phyloP scores from a whole-genome alignment of 345 rosid genomes.

The Jatropha curcas region DNA sequence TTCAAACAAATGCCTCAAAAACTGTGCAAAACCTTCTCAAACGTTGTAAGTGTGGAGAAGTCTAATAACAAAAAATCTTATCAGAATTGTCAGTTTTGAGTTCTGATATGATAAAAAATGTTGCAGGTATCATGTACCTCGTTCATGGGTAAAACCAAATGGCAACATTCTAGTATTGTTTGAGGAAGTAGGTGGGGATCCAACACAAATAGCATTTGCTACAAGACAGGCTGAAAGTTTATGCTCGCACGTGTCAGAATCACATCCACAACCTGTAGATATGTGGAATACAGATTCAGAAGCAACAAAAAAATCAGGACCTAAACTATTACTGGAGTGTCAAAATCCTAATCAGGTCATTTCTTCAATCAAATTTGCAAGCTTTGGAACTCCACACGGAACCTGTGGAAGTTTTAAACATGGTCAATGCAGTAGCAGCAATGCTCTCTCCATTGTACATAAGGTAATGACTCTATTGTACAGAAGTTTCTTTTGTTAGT shows the following conservation, averaged over 20 bases:
- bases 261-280: conserved; percentile 75
- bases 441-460: conserved; percentile 52
- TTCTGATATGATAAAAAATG: conserved; percentile 11
- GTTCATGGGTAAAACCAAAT: conserved; percentile 74
- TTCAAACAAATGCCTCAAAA: conserved; percentile 74
- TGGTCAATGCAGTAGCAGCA: conserved; percentile 59
- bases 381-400: conserved; percentile 84
- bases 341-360: conserved; percentile 66
- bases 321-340: conserved; percentile 56
- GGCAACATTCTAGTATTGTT: conserved; percentile 79
- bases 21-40: conserved; percentile 89
- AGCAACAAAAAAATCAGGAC: conserved; percentile 35
- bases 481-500: neutral
- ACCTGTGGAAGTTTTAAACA: conserved; percentile 73
- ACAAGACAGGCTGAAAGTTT: conserved; percentile 49
- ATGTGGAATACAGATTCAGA: conserved; percentile 61
- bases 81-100: conserved; percentile 16
- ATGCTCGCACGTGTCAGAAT: conserved; percentile 66
- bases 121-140: conserved; percentile 88
- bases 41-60: conserved; percentile 55
- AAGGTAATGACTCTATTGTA: conserved; percentile 48
- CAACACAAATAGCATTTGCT: conserved; percentile 60
- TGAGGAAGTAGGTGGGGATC: conserved; percentile 90
- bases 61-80: neutral
- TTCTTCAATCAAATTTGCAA: conserved; percentile 74